Conservation (phyloP, 768 basidiomycete species). For the Chalciporus piperatus region DNA sequence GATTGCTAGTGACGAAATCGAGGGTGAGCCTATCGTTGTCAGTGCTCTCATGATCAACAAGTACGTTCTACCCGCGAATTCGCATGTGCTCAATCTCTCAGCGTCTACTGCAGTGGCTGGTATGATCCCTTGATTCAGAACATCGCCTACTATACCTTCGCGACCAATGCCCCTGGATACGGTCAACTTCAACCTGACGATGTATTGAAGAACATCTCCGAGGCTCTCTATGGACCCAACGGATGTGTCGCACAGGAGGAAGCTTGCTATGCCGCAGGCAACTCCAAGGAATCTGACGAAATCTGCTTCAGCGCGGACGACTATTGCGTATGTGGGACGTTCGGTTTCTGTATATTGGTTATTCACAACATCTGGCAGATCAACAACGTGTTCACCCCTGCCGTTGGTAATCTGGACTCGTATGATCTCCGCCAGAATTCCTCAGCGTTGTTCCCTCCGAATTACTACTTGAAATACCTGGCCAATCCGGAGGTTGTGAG, state of each 20-base stretch:
- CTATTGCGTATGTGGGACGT: constrained; percentile 48
- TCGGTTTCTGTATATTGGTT: neutral
- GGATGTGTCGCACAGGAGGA: constrained; percentile 57
- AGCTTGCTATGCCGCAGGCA: constrained; percentile 57
- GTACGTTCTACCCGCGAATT: constrained; percentile 24
- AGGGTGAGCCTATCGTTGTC: constrained; percentile 51
- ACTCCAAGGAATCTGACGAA: constrained; percentile 40
- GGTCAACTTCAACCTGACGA: constrained; percentile 53
- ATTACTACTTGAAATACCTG: constrained; percentile 52
- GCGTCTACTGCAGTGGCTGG: constrained; percentile 47
- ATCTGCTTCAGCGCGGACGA: constrained; percentile 52
- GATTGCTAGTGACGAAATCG: constrained; percentile 42
- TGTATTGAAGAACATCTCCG: constrained; percentile 46
- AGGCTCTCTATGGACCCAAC: constrained; percentile 42
- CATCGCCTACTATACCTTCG: constrained; percentile 58
- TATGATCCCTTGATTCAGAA: constrained; percentile 64
- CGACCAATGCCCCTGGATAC: constrained; percentile 62
- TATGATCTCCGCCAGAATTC: constrained; percentile 59
- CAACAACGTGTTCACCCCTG: constrained; percentile 47
- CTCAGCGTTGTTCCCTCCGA: constrained; percentile 52
- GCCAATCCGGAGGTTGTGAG: constrained; percentile 32
- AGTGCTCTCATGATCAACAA: constrained; percentile 67
- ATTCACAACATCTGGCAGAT: constrained; percentile 28
- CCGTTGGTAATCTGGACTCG: constrained; percentile 50
- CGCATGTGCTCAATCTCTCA: neutral